Evolutionary conservation across 116 monocot genomes (phyloP).

Genomic region (Posidonia oceanica): DNA sequence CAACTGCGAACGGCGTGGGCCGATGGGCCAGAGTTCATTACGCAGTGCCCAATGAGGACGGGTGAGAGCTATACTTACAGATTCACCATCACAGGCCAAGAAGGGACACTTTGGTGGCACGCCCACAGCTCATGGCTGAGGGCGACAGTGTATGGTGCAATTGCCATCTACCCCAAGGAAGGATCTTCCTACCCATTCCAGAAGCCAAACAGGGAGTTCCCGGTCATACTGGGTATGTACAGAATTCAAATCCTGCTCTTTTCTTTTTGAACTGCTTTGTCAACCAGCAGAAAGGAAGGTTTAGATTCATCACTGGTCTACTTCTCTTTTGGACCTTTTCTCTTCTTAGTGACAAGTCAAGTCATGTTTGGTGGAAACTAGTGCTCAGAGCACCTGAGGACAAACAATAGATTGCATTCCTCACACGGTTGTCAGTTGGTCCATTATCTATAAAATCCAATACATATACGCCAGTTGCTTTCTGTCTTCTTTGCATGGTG

Average conservation of each 20-base stretch:
- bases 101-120: slow-evolving; percentile 23
- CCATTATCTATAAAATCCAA: too few relatives aligned
- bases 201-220: slow-evolving; percentile 31
- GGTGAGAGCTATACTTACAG: slow-evolving; percentile 48
- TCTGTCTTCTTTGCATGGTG: too few relatives aligned
- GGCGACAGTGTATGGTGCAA: slow-evolving; percentile 24
- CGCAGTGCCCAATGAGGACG: slow-evolving; percentile 47
- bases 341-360: too few relatives aligned
- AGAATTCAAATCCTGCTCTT: not conserved
- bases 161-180: slow-evolving; percentile 27
- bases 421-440: too few relatives aligned
- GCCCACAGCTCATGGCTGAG: slow-evolving; percentile 26
- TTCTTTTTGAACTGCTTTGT: not conserved
- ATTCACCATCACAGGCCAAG: slow-evolving; percentile 34
- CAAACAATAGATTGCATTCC: too few relatives aligned
- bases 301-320: too few relatives aligned
- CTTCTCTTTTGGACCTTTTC: too few relatives aligned
- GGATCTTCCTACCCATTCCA: slow-evolving; percentile 30
- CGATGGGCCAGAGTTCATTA: slow-evolving; percentile 32
- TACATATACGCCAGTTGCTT: too few relatives aligned
- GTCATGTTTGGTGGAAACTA: too few relatives aligned
- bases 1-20: slow-evolving; percentile 60
- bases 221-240: slow-evolving; percentile 33
- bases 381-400: too few relatives aligned
- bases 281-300: not conserved